These are phyloP conservation scores for Aspergillus ellipticus DNA, from an alignment of 495 filamentous ascomycete species.

Conservation along the genomic window DNA sequence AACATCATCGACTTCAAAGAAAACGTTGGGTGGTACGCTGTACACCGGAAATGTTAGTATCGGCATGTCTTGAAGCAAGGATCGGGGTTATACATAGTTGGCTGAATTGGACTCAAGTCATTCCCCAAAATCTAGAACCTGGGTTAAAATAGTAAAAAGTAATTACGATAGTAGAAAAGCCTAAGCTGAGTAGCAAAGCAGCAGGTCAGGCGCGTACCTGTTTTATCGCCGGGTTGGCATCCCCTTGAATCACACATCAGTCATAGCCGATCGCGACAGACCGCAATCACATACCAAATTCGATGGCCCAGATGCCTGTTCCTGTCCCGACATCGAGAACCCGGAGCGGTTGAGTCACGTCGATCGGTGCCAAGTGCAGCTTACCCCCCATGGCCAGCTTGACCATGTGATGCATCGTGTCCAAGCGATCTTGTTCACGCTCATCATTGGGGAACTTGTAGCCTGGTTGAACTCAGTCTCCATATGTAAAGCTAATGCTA, in stretches of 20 bases:
- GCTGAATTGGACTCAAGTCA: constrained; percentile 30
- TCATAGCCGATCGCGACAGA: not conserved
- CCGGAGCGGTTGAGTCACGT: constrained; percentile 25
- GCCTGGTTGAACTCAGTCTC: too few species aligned
- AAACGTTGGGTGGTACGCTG: constrained; percentile 46
- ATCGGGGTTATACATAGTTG: constrained; percentile 16
- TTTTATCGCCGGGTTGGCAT: not conserved
- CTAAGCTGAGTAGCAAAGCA: too few species aligned
- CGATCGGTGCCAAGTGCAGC: constrained; percentile 34
- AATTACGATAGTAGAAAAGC: not conserved
- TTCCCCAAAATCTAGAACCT: constrained; percentile 18
- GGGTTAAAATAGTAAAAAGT: not conserved
- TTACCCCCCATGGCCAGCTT: constrained; percentile 22
- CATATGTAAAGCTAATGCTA: not conserved
- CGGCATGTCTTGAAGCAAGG: not conserved
- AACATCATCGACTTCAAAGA: constrained; percentile 52
- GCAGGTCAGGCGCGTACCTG: not conserved
- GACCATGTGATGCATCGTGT: constrained; percentile 32
- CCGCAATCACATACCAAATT: constrained; percentile 20
- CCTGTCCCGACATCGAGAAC: constrained; percentile 42
- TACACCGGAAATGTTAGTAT: not conserved
- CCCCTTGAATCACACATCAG: not conserved
- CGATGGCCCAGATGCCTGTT: constrained; percentile 55
- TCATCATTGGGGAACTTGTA: constrained; percentile 25
- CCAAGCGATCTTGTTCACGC: constrained; percentile 24